phyloP scores from a whole-genome alignment of 768 basidiomycete species.

The Coprinopsis marcescibilis region DNA sequence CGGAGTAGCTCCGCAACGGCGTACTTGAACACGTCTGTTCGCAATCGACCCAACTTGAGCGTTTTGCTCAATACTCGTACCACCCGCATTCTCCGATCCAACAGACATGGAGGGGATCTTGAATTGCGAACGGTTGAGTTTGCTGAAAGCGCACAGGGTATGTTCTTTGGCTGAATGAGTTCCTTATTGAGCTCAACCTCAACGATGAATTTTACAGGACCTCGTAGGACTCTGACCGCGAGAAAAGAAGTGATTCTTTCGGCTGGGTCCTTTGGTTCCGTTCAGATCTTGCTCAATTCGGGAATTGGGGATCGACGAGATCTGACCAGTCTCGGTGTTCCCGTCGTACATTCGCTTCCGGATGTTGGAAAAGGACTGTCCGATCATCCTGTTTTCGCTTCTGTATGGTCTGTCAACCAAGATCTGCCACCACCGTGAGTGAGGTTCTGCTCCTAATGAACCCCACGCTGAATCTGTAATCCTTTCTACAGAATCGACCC shows the following conservation, averaged over 20 bases:
- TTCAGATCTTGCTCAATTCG: constrained; percentile 14
- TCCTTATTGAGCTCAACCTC: not conserved
- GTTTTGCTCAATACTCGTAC: constrained; percentile 26
- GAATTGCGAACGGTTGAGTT: not conserved
- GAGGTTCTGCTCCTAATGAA: too few relatives aligned
- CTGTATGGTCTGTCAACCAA: not conserved
- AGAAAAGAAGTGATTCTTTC: constrained; percentile 13
- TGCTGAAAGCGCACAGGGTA: not conserved
- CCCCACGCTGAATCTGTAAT: not conserved
- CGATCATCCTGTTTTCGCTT: constrained; percentile 1
- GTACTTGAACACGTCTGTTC: constrained; percentile 21
- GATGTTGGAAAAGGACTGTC: constrained; percentile 25
- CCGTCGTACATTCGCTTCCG: constrained; percentile 20
- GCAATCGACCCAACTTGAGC: constrained; percentile 23
- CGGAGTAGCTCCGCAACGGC: constrained; percentile 27
- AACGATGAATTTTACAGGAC: not conserved
- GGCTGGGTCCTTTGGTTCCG: constrained; percentile 11
- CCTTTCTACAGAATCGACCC: not conserved
- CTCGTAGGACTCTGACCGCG: constrained; percentile 1
- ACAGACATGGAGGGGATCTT: not conserved
- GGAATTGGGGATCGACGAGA: constrained; percentile 15
- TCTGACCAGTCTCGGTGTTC: constrained; percentile 17
- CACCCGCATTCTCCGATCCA: constrained; percentile 18
- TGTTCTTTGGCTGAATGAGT: not conserved
- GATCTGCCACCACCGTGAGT: not conserved